A percentile compares a stretch with the other conserved stretches of the same genome.
phyloP scores from a whole-genome alignment of 345 rosid species.

The Cardamine chenopodiifolia region DNA sequence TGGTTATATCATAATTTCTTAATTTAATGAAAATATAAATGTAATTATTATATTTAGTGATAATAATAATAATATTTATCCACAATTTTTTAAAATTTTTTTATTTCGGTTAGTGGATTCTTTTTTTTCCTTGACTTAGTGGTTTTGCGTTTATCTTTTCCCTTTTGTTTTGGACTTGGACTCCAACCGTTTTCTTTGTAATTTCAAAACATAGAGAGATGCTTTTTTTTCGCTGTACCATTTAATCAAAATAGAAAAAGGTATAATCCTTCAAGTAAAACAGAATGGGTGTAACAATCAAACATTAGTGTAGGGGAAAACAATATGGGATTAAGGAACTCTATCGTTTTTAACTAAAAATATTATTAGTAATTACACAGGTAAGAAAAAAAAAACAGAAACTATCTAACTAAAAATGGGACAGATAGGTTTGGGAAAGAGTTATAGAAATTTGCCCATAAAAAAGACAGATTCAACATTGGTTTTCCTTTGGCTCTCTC shows the following conservation, averaged over 20 bases:
- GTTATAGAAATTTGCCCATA: constrained; percentile 31
- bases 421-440: constrained; percentile 6
- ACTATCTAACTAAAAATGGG: constrained; percentile 27
- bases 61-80: too few species aligned
- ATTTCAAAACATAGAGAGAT: too few species aligned
- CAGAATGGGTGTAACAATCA: constrained; percentile 37
- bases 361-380: constrained; percentile 34
- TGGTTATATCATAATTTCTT: too few species aligned
- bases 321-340: not conserved
- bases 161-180: too few species aligned
- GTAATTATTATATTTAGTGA: too few species aligned
- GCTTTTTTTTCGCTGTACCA: too few species aligned
- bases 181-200: too few species aligned
- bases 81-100: too few species aligned
- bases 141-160: too few species aligned
- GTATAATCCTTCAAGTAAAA: constrained; percentile 10
- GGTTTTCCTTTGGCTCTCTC: constrained; percentile 49
- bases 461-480: constrained; percentile 37
- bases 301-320: constrained; percentile 4
- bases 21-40: too few species aligned
- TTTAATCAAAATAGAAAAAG: constrained; percentile 17
- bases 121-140: too few species aligned
- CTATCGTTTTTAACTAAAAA: constrained; percentile 23
- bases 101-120: too few species aligned
- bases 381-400: constrained; percentile 4